phyloP scores from a whole-genome alignment of 139 green algal species.

The Chlamydomonas eustigma region DNA sequence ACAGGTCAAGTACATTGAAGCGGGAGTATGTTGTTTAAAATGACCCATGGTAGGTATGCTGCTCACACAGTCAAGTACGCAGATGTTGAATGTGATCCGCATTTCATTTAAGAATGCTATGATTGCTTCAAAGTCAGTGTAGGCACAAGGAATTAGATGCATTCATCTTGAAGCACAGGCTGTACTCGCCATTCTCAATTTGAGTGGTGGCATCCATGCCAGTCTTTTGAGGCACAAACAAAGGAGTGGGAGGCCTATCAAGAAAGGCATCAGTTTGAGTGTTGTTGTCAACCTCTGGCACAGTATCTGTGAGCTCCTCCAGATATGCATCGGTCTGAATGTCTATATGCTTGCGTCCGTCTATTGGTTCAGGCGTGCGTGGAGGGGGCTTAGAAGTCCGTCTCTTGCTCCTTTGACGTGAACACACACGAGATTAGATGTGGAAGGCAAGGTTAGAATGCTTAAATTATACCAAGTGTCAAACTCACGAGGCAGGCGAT shows the following conservation, averaged over 20 bases:
- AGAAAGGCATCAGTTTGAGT: conserved; percentile 85
- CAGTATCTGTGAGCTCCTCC: conserved; percentile 76
- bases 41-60: too few relatives aligned
- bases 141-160: too few relatives aligned
- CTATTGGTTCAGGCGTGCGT: conserved; percentile 63
- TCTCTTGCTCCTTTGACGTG: neutral
- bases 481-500: neutral
- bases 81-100: too few relatives aligned
- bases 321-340: conserved; percentile 81
- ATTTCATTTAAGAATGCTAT: too few relatives aligned
- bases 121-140: too few relatives aligned
- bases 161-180: too few relatives aligned
- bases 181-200: conserved; percentile 65
- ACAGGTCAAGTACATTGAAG: too few relatives aligned
- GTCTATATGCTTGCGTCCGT: conserved; percentile 74
- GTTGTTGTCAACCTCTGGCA: conserved; percentile 61
- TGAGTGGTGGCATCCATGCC: conserved; percentile 74
- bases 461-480: neutral
- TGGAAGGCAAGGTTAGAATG: neutral
- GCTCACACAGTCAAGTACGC: too few relatives aligned
- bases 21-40: too few relatives aligned
- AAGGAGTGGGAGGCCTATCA: conserved; percentile 70
- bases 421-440: neutral
- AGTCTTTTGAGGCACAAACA: conserved; percentile 76
- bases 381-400: conserved; percentile 18